phyloP scores from a whole-genome alignment of 1,284 basidiomycete species.

The Agroathelia rolfsii region DNA sequence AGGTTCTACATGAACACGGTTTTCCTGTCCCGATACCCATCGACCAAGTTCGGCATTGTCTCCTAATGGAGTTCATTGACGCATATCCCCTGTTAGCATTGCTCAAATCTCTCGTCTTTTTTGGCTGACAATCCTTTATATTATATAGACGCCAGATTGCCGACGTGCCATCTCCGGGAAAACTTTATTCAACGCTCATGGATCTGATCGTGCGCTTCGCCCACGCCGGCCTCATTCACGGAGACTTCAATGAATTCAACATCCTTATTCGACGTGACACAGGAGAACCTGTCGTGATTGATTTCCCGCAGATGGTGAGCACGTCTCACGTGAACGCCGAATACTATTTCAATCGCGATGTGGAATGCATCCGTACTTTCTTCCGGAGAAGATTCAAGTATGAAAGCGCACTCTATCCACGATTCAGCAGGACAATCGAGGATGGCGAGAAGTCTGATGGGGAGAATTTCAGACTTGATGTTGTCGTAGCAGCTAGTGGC shows the following conservation, averaged over 20 bases:
- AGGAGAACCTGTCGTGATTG: slow-evolving; percentile 88
- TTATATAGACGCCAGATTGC: slow-evolving; percentile 75
- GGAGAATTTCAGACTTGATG: slow-evolving; percentile 66
- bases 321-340: slow-evolving; percentile 96
- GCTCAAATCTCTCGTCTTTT: slow-evolving; percentile 3
- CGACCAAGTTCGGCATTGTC: slow-evolving; percentile 90
- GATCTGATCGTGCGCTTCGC: slow-evolving; percentile 94
- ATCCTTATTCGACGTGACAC: slow-evolving; percentile 80
- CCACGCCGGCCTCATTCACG: slow-evolving; percentile 89
- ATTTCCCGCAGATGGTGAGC: slow-evolving; percentile 99
- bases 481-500: slow-evolving; percentile 86
- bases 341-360: slow-evolving; percentile 98
- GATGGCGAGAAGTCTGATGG: slow-evolving; percentile 28
- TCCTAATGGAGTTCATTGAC: slow-evolving; percentile 95
- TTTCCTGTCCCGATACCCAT: slow-evolving; percentile 93
- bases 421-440: slow-evolving; percentile 59
- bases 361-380: slow-evolving; percentile 91
- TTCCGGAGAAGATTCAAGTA: slow-evolving; percentile 90
- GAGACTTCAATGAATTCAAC: slow-evolving; percentile 99
- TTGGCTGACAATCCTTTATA: slow-evolving; percentile 10
- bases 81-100: slow-evolving; percentile 80
- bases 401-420: slow-evolving; percentile 83
- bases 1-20: slow-evolving; percentile 88
- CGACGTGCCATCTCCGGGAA: slow-evolving; percentile 75
- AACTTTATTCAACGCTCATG: slow-evolving; percentile 90